Percentiles rank a stretch among this genome's conserved stretches.
These are phyloP conservation scores for Euphorbia pulcherrima DNA, from an alignment of 345 rosid species.

Conservation along the genomic window DNA sequence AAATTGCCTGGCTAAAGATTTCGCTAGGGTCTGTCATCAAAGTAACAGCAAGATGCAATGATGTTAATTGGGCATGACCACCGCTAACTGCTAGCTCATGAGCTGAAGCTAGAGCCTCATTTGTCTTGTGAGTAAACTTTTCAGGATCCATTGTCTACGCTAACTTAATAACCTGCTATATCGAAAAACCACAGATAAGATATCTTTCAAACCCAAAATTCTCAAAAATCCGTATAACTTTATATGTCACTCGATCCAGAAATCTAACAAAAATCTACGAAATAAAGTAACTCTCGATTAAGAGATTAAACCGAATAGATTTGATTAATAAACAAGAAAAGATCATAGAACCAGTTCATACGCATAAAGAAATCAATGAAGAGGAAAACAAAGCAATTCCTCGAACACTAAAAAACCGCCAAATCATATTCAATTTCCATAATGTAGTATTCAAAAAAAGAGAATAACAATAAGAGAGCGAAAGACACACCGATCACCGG, in stretches of 20 bases:
- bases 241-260: not conserved
- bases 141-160: slow-evolving; percentile 96
- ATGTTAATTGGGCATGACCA: slow-evolving; percentile 82
- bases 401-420: too few species aligned
- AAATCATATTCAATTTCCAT: too few species aligned
- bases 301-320: not conserved
- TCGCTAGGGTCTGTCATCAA: slow-evolving; percentile 66
- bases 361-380: too few species aligned
- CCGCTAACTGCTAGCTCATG: slow-evolving; percentile 57
- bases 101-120: slow-evolving; percentile 62
- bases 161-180: not conserved
- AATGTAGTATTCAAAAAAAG: too few species aligned
- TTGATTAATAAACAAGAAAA: not conserved
- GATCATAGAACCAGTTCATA: not conserved
- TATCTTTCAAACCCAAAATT: not conserved
- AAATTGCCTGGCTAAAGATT: slow-evolving; percentile 60
- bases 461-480: too few species aligned
- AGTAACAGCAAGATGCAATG: slow-evolving; percentile 70
- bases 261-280: not conserved
- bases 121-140: slow-evolving; percentile 87
- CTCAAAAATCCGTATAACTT: not conserved
- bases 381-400: too few species aligned
- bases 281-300: not conserved
- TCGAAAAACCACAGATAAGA: not conserved
- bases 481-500: too few species aligned